Base-by-base conservation (phyloP, 345 rosid species). In the Pseudoturritis turrita region DNA sequence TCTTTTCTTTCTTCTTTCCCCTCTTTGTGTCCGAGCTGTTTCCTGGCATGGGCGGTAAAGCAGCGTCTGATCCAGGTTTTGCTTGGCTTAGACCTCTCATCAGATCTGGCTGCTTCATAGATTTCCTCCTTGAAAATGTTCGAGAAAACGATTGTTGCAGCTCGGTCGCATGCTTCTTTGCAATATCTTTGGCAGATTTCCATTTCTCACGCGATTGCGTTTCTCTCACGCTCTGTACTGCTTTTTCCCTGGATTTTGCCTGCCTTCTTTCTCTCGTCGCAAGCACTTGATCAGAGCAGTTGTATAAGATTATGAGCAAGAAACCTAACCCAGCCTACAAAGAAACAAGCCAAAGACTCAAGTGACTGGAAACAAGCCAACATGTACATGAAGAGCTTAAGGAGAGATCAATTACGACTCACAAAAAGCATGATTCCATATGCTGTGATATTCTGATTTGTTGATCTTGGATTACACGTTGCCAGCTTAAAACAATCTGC, bases 221-320 rank as follows among this genome's bases (percentile, higher is more conserved):
- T 26, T 96, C 98, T 12, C 92, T 79, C 28, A 96, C 96, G 63
- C 95, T 92, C 47, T 85, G 91, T 40, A 88, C 97, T 37, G 98
- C 99, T 60, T 86, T 89, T 60, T 92, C 97, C 50, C 99, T 85
- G 37, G 99, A 83, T 80, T 87, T 66, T 46, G 96, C 98, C 45
- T 84, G 87, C 71, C 90, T 90, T 84, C 78, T 84, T 80, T 92
- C 99, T 78, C 98, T 81, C 12, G 98, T 91, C 3, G 94, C 79
- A 46, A 95, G 88, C 46, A 88, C 97, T 90, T 92, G 99, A 70
- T 96, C 99, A 12, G 99, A 92, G 81, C 92, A 96, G 81, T 93
- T 92, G 66, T 91, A 90, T 35, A 96, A 79, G 39, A 96, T 81
- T 71, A 96, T 73, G n/a, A 90, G 87, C 72, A 92, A 70, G 83